A percentile compares a stretch with the other conserved stretches of the same genome.
Evolutionary conservation across 306 rosid species (phyloP).

Genomic region (Gleditsia sinensis): DNA sequence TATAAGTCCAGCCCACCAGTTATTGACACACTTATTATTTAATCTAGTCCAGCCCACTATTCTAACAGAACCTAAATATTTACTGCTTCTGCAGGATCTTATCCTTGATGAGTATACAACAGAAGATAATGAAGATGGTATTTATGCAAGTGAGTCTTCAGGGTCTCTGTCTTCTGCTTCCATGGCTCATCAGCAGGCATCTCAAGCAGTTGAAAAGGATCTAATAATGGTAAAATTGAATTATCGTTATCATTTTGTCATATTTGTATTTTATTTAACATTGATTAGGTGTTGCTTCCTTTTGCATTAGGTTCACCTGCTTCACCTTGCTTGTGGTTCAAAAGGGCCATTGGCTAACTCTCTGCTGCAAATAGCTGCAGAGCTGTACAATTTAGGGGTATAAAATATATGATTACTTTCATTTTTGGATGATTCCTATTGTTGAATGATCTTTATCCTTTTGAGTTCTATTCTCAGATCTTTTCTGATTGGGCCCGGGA

Average conservation of each 20-base stretch:
- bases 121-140: conserved; percentile 49
- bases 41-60: no score
- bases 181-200: conserved; percentile 50
- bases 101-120: conserved; percentile 35
- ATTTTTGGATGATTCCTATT: conserved; percentile 30
- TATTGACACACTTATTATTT: no score
- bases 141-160: conserved; percentile 52
- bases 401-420: conserved; percentile 16
- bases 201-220: conserved; percentile 68
- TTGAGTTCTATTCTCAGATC: conserved; percentile 53
- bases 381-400: conserved; percentile 80
- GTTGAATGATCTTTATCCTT: conserved; percentile 45
- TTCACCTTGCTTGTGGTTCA: conserved; percentile 76
- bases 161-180: conserved; percentile 54
- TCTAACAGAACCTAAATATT: not conserved
- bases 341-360: conserved; percentile 65
- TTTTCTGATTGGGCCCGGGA: conserved; percentile 76
- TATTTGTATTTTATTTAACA: conserved; percentile 15
- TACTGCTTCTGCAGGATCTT: conserved; percentile 48
- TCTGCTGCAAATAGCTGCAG: conserved; percentile 72
- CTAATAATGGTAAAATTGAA: conserved; percentile 64
- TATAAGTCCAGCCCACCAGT: no score
- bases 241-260: conserved; percentile 21
- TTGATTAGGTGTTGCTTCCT: conserved; percentile 28
- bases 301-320: conserved; percentile 76